phyloP scores from a whole-genome alignment of 179 eudicot genomes.

The Carnegiea gigantea region DNA sequence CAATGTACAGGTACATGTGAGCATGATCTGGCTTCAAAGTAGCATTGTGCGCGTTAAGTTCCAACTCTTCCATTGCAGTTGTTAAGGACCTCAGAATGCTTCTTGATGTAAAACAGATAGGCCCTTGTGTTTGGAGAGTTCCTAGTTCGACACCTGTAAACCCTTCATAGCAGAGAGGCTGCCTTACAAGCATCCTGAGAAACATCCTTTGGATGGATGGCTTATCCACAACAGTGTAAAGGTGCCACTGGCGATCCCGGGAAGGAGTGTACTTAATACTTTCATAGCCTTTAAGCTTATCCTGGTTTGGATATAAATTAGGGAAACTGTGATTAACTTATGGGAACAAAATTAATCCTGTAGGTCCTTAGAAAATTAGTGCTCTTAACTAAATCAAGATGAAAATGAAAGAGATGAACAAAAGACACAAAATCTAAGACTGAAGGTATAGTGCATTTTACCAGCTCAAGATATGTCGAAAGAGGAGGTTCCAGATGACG shows the following conservation, averaged over 20 bases:
- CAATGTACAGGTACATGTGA: conserved; percentile 85
- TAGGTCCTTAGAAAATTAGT: conserved; percentile 7
- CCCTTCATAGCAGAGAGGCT: conserved; percentile 74
- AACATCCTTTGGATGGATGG: conserved; percentile 84
- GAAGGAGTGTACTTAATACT: conserved; percentile 80
- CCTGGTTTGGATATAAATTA: conserved; percentile 44
- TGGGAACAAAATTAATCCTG: conserved; percentile 6
- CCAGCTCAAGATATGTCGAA: conserved; percentile 93
- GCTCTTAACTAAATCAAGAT: neutral
- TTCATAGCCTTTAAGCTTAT: conserved; percentile 81
- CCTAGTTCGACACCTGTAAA: conserved; percentile 59
- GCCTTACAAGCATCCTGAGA: conserved; percentile 84
- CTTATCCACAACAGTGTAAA: conserved; percentile 80
- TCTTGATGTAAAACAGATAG: conserved; percentile 70
- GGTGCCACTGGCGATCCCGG: conserved; percentile 96
- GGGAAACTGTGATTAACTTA: conserved; percentile 19
- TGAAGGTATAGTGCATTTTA: conserved; percentile 19
- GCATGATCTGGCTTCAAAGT: conserved; percentile 83
- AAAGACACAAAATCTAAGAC: neutral
- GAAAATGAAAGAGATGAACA: neutral
- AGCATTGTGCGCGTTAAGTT: conserved; percentile 85
- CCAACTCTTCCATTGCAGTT: conserved; percentile 94
- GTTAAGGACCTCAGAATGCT: conserved; percentile 91
- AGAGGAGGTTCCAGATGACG: conserved; percentile 98
- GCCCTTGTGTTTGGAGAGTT: conserved; percentile 38